Conservation (phyloP, 2,329 filamentous ascomycete species). For the Macroventuria anomochaeta region DNA sequence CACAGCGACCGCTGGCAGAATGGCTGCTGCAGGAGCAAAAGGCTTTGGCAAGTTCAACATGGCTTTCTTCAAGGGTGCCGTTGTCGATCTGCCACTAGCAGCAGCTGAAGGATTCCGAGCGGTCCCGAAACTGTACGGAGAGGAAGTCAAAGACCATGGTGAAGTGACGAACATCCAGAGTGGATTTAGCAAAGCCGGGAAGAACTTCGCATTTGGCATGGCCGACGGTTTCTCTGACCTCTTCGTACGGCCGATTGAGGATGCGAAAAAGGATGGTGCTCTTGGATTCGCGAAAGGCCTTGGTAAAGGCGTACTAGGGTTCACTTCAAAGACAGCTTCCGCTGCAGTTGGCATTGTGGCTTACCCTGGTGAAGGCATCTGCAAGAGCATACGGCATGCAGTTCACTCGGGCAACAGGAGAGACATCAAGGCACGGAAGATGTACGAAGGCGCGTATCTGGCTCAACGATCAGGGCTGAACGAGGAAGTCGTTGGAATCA, state of each 20-base stretch:
- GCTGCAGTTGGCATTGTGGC: slow-evolving; percentile 18
- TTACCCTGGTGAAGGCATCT: slow-evolving; percentile 26
- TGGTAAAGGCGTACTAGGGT: slow-evolving; percentile 39
- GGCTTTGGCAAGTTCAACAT: slow-evolving; percentile 29
- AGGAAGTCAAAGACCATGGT: slow-evolving; percentile 42
- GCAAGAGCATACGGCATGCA: slow-evolving; percentile 17
- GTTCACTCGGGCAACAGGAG: slow-evolving; percentile 1
- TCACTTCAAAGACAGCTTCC: slow-evolving; percentile 4
- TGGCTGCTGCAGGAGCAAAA: slow-evolving; percentile 23
- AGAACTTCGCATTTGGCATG: slow-evolving; percentile 44
- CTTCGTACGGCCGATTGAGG: slow-evolving; percentile 40
- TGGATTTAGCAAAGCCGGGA: slow-evolving; percentile 42
- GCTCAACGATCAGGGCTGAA: neutral
- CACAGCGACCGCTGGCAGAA: slow-evolving; percentile 13
- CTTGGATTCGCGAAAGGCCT: slow-evolving; percentile 45
- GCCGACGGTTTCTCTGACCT: slow-evolving; percentile 43
- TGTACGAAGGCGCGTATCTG: slow-evolving; percentile 5
- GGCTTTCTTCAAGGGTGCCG: slow-evolving; percentile 26
- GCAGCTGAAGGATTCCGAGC: slow-evolving; percentile 46
- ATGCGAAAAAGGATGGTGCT: slow-evolving; percentile 41
- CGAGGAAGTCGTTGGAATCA: neutral
- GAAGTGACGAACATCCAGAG: slow-evolving; percentile 45
- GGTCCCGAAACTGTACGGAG: slow-evolving; percentile 49
- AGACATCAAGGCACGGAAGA: slow-evolving; percentile 9
- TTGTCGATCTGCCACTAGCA: slow-evolving; percentile 50